These are phyloP conservation scores for Parietichytrium sp. DNA, from an alignment of 108 stramenopile genomes.

Conservation along the genomic window DNA sequence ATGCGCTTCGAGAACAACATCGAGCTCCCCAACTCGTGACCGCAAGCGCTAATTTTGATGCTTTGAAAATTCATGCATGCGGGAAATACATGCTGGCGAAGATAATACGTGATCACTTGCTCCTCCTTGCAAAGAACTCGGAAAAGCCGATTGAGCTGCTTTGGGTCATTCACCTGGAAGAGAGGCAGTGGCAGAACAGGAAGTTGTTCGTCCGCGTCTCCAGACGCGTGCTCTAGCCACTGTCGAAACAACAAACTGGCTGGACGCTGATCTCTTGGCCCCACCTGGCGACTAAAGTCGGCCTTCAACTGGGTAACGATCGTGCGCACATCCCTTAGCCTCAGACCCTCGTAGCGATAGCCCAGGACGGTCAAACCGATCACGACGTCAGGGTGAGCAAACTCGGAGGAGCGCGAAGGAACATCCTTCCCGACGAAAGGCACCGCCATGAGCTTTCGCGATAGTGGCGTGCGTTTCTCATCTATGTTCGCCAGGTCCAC, in stretches of 20 bases:
- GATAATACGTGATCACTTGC: slow-evolving; percentile 79
- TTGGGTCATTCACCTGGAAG: slow-evolving; percentile 88
- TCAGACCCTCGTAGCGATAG: slow-evolving; percentile 94
- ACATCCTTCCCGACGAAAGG: slow-evolving; percentile 99
- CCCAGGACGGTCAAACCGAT: slow-evolving; percentile 93
- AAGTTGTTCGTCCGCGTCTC: slow-evolving; percentile 47
- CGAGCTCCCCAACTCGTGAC: slow-evolving; percentile 57
- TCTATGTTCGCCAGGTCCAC: slow-evolving; percentile 43
- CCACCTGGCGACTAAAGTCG: slow-evolving; percentile 87
- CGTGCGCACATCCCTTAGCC: slow-evolving; percentile 80
- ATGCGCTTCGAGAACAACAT: slow-evolving; percentile 47
- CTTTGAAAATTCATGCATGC: slow-evolving; percentile 87
- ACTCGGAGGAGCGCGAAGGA: slow-evolving; percentile 92
- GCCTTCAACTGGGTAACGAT: slow-evolving; percentile 81
- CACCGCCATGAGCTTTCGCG: slow-evolving; percentile 86
- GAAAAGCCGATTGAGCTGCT: slow-evolving; percentile 86
- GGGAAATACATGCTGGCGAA: slow-evolving; percentile 91
- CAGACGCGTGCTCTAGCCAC: slow-evolving; percentile 57
- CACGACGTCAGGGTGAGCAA: slow-evolving; percentile 96
- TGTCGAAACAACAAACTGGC: slow-evolving; percentile 63
- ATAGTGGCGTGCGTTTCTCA: slow-evolving; percentile 74
- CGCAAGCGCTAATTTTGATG: slow-evolving; percentile 93
- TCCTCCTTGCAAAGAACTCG: slow-evolving; percentile 78
- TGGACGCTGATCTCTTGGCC: slow-evolving; percentile 90
- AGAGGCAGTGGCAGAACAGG: slow-evolving; percentile 93